Conservation (phyloP, 371 early-diverging fungal species). For the Rhizopus microsporus region DNA sequence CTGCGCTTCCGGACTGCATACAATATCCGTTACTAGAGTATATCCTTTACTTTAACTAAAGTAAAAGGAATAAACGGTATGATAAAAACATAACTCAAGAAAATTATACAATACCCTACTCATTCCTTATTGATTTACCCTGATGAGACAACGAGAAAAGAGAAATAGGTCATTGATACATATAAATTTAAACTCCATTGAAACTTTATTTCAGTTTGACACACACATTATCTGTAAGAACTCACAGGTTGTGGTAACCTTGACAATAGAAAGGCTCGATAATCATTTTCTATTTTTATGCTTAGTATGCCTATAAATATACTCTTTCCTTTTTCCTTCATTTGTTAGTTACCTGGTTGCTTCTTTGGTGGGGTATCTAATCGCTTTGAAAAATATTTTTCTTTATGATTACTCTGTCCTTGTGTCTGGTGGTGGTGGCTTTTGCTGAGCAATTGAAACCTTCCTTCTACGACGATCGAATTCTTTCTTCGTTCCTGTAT, state of each 20-base stretch:
- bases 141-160: background rate
- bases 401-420: background rate
- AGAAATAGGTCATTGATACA: too few relatives aligned
- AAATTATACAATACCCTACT: too few relatives aligned
- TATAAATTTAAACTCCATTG: background rate
- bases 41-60: background rate
- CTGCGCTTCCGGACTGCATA: conserved; percentile 5
- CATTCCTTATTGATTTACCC: background rate
- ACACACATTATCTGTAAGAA: too few relatives aligned
- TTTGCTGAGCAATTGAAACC: background rate
- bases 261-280: background rate
- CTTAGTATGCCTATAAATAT: too few relatives aligned
- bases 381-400: conserved; percentile 6
- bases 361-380: background rate
- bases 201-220: background rate
- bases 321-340: background rate
- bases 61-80: too few relatives aligned
- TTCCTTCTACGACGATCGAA: conserved; percentile 5
- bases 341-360: background rate
- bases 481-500: conserved; percentile 22
- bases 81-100: too few relatives aligned
- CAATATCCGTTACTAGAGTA: background rate
- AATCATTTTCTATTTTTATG: background rate
- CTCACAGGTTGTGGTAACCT: background rate
- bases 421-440: conserved; percentile 2